phyloP scores from a whole-genome alignment of 2,329 filamentous ascomycete species.

The Fusarium pseudonygamai region DNA sequence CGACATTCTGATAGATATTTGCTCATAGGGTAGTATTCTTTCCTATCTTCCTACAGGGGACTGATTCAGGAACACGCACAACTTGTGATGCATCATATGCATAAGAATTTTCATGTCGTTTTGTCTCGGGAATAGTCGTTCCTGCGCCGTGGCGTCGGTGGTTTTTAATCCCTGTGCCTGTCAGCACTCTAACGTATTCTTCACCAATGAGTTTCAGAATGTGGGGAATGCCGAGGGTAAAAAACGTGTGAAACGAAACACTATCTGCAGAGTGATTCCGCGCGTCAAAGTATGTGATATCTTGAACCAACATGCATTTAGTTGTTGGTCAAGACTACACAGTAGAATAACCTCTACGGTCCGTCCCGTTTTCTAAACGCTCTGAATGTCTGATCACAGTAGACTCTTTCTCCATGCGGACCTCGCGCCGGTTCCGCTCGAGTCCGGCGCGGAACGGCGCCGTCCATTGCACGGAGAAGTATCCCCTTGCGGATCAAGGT shows the following conservation, averaged over 20 bases:
- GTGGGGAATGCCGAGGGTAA: constrained; percentile 5
- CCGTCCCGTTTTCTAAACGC: constrained; percentile 21
- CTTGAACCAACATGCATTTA: neutral
- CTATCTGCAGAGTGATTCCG: neutral
- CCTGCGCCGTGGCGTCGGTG: constrained; percentile 3
- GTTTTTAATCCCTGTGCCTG: neutral
- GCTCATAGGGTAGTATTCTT: neutral
- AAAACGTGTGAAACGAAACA: constrained; percentile 9
- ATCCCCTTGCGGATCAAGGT: constrained; percentile 12
- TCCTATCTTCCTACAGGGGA: neutral
- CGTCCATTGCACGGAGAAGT: constrained; percentile 14
- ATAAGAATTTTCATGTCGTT: neutral
- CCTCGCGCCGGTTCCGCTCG: neutral
- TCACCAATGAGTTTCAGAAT: neutral
- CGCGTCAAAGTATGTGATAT: neutral
- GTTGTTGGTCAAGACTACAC: neutral
- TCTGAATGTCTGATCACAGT: neutral
- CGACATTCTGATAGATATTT: neutral
- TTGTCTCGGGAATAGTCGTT: neutral
- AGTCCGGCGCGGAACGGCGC: constrained; percentile 22
- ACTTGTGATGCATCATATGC: neutral
- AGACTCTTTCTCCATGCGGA: neutral
- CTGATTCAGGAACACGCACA: neutral
- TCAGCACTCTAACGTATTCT: constrained; percentile 11
- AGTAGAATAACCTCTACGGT: constrained; percentile 16